These are phyloP conservation scores for Tetrapisispora pingtungensis DNA, from an alignment of 805 yeast genomes.

Conservation along the genomic window DNA sequence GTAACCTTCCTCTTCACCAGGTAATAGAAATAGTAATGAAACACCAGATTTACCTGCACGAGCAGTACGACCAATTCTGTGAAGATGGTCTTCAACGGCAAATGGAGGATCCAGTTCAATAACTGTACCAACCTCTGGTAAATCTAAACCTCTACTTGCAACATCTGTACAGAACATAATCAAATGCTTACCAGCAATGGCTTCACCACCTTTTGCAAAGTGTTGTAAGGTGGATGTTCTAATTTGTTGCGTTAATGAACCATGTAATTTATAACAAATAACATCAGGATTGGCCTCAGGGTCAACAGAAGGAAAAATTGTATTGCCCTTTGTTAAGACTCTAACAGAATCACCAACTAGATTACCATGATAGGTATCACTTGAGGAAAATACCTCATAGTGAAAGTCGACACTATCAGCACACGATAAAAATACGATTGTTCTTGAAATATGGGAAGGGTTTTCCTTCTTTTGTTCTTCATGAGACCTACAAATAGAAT, in stretches of 20 bases:
- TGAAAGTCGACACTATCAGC: conserved; percentile 96
- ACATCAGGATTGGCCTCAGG: conserved; percentile 32
- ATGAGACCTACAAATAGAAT: conserved; percentile 33
- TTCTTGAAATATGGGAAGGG: conserved; percentile 34
- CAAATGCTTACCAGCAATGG: conserved; percentile 41
- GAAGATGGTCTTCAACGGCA: conserved; percentile 87
- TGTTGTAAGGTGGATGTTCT: conserved; percentile 68
- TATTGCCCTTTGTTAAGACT: conserved; percentile 20
- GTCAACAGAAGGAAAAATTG: conserved; percentile 26
- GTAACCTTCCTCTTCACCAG: conserved; percentile 84
- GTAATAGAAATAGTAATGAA: conserved; percentile 69
- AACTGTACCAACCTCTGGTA: conserved; percentile 77
- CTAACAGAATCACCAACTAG: conserved; percentile 29
- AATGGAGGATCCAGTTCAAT: conserved; percentile 95
- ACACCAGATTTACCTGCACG: conserved; percentile 87
- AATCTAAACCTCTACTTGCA: conserved; percentile 92
- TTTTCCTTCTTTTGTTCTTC: conserved; percentile 9
- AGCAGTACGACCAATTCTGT: conserved; percentile 95
- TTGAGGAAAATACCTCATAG: conserved; percentile 51
- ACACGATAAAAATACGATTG: conserved; percentile 84
- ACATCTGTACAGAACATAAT: conserved; percentile 93
- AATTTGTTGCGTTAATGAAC: conserved; percentile 74
- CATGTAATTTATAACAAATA: conserved; percentile 68
- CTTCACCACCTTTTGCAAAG: conserved; percentile 38
- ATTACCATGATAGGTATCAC: conserved; percentile 39